Conservation (phyloP, 768 basidiomycete genomes). For the Leccinellum albellum region DNA sequence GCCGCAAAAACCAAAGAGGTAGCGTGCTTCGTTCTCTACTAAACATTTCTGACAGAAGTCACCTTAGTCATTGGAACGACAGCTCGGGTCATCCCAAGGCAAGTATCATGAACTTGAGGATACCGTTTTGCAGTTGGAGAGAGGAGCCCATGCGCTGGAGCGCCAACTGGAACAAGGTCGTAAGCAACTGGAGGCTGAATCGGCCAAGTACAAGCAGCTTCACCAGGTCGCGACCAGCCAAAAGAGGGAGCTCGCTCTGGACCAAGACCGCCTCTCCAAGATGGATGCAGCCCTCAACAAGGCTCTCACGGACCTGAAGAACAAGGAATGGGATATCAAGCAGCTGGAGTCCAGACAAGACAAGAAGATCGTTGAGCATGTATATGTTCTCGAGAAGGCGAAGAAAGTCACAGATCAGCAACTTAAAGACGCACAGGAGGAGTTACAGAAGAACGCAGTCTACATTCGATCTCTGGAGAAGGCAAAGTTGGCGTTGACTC, state of each 20-base stretch:
- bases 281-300: constrained; percentile 80
- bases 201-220: constrained; percentile 65
- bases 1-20: constrained; percentile 73
- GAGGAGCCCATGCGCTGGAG: constrained; percentile 71
- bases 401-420: constrained; percentile 93
- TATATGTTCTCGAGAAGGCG: constrained; percentile 93
- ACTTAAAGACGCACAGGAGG: constrained; percentile 73
- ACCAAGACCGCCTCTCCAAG: constrained; percentile 68
- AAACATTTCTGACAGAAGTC: background rate
- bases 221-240: constrained; percentile 61
- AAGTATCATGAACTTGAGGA: constrained; percentile 90
- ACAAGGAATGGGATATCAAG: constrained; percentile 80
- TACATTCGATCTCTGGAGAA: constrained; percentile 88
- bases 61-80: constrained; percentile 68
- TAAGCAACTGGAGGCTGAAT: constrained; percentile 74
- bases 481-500: constrained; percentile 64
- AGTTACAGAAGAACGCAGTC: constrained; percentile 66
- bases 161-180: constrained; percentile 67
- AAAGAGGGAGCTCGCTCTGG: constrained; percentile 63
- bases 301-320: constrained; percentile 73
- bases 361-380: constrained; percentile 98
- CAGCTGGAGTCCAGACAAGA: constrained; percentile 85
- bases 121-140: constrained; percentile 74
- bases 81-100: constrained; percentile 64
- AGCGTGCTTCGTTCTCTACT: constrained; percentile 14